Percentiles rank a stretch among this genome's conserved stretches.
Conservation (phyloP, 2,329 filamentous ascomycete genomes). For the Alternaria sp. region DNA sequence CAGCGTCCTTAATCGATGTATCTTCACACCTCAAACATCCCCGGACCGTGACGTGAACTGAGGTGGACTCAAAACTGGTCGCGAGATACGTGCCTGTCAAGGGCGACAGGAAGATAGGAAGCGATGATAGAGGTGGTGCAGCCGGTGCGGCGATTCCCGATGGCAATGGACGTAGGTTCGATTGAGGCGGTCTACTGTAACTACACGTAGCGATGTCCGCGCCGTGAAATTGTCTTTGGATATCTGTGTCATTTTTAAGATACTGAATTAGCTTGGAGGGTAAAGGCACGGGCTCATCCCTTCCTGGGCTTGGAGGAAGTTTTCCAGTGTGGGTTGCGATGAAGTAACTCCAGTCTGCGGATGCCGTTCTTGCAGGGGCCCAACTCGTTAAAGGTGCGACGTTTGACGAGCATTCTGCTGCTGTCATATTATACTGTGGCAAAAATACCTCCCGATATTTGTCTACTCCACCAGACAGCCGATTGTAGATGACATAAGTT, state of each 20-base stretch:
- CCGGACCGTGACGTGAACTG: slow-evolving; percentile 32
- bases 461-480: slow-evolving; percentile 33
- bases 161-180: background rate
- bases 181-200: background rate
- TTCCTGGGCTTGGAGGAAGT: background rate
- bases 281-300: slow-evolving; percentile 16
- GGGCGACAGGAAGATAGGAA: slow-evolving; percentile 10
- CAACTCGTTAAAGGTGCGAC: slow-evolving; percentile 18
- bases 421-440: background rate
- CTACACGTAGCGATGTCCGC: slow-evolving; percentile 41
- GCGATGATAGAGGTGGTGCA: background rate
- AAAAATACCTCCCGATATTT: slow-evolving; percentile 2
- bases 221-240: slow-evolving; percentile 29
- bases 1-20: background rate
- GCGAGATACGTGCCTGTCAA: slow-evolving; percentile 31
- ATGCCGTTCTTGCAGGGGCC: slow-evolving; percentile 22
- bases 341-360: slow-evolving; percentile 34
- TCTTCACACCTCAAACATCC: slow-evolving; percentile 33
- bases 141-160: background rate
- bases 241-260: slow-evolving; percentile 26
- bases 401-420: slow-evolving; percentile 12
- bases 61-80: slow-evolving; percentile 32
- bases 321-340: slow-evolving; percentile 27
- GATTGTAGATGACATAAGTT: slow-evolving; percentile 41
- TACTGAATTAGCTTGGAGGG: slow-evolving; percentile 31